These are phyloP conservation scores for Fagopyrum tataricum DNA, from an alignment of 148 eudicot species.

Conservation along the genomic window DNA sequence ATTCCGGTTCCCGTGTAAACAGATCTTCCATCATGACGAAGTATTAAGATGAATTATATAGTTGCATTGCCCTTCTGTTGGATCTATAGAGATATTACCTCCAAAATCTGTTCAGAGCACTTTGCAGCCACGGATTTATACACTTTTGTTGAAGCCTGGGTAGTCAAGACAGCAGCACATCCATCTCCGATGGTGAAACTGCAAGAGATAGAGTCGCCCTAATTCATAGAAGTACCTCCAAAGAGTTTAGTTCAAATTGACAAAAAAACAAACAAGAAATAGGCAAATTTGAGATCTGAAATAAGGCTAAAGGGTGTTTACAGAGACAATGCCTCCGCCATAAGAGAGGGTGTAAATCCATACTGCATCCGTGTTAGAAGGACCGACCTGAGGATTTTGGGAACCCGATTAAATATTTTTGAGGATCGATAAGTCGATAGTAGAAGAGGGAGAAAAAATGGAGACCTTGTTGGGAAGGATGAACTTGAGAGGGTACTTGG, in stretches of 20 bases:
- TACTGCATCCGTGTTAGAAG: conserved; percentile 60
- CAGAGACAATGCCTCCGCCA: conserved; percentile 97
- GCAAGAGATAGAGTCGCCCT: conserved; percentile 76
- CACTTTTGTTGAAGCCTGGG: conserved; percentile 96
- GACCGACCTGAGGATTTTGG: conserved; percentile 47
- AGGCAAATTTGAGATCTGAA: neutral
- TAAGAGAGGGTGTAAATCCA: conserved; percentile 92
- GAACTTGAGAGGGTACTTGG: conserved; percentile 87
- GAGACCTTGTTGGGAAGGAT: conserved; percentile 76
- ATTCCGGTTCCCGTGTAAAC: too few relatives aligned
- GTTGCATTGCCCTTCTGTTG: neutral
- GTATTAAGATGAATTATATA: neutral
- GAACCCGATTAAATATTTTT: neutral
- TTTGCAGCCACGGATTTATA: conserved; percentile 69
- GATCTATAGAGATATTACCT: conserved; percentile 36
- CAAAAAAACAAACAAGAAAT: conserved; percentile 5
- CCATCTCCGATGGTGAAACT: conserved; percentile 64
- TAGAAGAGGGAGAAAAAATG: neutral
- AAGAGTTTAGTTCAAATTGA: neutral
- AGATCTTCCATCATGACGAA: neutral
- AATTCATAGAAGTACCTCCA: neutral
- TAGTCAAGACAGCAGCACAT: conserved; percentile 83
- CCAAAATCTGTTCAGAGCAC: conserved; percentile 60
- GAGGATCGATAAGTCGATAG: neutral
- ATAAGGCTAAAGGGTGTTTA: conserved; percentile 18